Evolutionary conservation across 129 eudicot genomes (phyloP).

Genomic region (Escallonia rubra): DNA sequence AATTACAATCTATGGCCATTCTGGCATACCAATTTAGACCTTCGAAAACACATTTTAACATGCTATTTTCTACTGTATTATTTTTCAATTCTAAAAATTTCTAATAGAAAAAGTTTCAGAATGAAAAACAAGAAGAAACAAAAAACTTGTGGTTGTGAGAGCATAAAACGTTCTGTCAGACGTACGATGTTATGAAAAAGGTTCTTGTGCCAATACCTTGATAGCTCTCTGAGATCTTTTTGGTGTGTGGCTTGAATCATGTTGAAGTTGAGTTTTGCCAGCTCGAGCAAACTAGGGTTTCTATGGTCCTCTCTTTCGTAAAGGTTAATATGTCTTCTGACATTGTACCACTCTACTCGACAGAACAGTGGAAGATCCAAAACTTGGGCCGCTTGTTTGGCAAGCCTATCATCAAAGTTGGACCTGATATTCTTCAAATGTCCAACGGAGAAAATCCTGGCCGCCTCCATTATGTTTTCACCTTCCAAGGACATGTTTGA

Average conservation of each 20-base stretch:
- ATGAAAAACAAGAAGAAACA: too few relatives aligned
- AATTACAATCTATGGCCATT: too few relatives aligned
- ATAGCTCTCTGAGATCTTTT: constrained; percentile 2
- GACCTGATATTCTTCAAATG: constrained; percentile 2
- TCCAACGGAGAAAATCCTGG: neutral
- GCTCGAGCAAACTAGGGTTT: neutral
- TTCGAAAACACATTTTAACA: too few relatives aligned
- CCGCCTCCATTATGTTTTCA: constrained; percentile 22
- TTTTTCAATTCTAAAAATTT: too few relatives aligned
- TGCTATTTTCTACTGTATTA: too few relatives aligned
- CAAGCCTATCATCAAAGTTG: neutral
- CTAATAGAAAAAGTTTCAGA: too few relatives aligned
- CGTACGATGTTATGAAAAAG: too few relatives aligned
- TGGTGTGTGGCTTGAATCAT: constrained; percentile 19
- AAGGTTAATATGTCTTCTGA: neutral
- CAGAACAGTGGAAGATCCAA: constrained; percentile 22
- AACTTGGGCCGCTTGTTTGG: neutral
- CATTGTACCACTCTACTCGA: constrained; percentile 26
- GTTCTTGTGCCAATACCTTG: neutral
- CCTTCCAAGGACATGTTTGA: constrained; percentile 18
- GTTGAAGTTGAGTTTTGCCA: constrained; percentile 8
- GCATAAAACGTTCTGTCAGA: too few relatives aligned
- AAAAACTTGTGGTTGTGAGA: too few relatives aligned
- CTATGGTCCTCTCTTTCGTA: neutral
- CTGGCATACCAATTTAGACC: too few relatives aligned